These are phyloP conservation scores for Penicillium atrosanguineum DNA, from an alignment of 495 filamentous ascomycete species.

Conservation along the genomic window DNA sequence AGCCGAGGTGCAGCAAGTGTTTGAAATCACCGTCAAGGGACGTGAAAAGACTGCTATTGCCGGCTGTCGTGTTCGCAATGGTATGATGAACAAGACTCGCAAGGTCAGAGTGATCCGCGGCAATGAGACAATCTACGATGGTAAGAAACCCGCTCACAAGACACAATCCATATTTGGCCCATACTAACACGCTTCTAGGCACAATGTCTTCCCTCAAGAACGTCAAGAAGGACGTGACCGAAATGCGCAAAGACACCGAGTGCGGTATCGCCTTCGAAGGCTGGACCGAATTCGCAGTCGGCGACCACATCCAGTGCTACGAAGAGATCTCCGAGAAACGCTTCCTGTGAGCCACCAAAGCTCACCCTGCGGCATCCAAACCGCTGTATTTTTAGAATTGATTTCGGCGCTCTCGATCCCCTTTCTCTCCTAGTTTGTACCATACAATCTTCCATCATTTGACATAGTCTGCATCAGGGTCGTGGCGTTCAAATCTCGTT, in stretches of 20 bases:
- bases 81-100: slow-evolving; percentile 56
- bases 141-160: slow-evolving; percentile 49
- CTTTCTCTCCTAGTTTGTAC: slow-evolving; percentile 10
- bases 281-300: slow-evolving; percentile 74
- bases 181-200: slow-evolving; percentile 47
- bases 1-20: slow-evolving; percentile 79
- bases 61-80: slow-evolving; percentile 85
- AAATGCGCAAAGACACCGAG: slow-evolving; percentile 88
- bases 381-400: slow-evolving; percentile 19
- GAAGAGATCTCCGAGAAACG: slow-evolving; percentile 76
- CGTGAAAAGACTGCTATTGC: slow-evolving; percentile 70
- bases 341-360: slow-evolving; percentile 28
- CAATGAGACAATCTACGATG: slow-evolving; percentile 69
- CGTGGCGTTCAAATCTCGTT: slow-evolving; percentile 16
- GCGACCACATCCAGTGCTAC: slow-evolving; percentile 84
- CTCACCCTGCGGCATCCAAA: not conserved
- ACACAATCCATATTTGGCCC: not conserved
- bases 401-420: slow-evolving; percentile 3
- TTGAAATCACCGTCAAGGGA: slow-evolving; percentile 77
- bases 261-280: slow-evolving; percentile 85
- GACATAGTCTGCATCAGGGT: slow-evolving; percentile 16
- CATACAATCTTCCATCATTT: slow-evolving; percentile 7
- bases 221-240: slow-evolving; percentile 82
- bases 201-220: slow-evolving; percentile 78
- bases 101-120: slow-evolving; percentile 74